Evolutionary conservation across 768 basidiomycete genomes (phyloP).

Genomic region (Scleroderma bovista): DNA sequence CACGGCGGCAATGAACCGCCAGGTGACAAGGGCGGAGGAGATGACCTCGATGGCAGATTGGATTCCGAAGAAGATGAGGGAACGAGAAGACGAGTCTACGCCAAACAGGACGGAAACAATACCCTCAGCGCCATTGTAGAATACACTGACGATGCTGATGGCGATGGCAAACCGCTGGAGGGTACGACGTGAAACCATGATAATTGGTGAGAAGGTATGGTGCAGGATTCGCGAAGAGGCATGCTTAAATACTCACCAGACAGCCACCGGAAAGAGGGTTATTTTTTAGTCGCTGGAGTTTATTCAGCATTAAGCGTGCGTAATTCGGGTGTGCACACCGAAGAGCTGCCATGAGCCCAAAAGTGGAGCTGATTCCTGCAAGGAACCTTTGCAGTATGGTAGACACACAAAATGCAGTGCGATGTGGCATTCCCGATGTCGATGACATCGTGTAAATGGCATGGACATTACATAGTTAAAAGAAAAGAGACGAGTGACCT

Average conservation of each 20-base stretch:
- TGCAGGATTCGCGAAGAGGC: neutral
- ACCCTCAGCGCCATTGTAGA: constrained; percentile 38
- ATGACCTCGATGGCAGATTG: constrained; percentile 44
- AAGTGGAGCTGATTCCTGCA: no score
- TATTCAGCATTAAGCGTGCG: no score
- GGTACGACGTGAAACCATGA: constrained; percentile 26
- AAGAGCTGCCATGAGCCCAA: constrained; percentile 11
- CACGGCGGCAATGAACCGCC: constrained; percentile 35
- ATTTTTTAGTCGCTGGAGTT: no score
- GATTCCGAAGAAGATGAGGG: constrained; percentile 45
- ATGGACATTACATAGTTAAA: no score
- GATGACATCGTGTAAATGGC: no score
- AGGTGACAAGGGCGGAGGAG: constrained; percentile 39
- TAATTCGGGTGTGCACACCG: no score
- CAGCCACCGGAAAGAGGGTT: neutral
- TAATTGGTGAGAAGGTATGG: neutral
- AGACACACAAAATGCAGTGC: no score
- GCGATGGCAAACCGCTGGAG: constrained; percentile 33
- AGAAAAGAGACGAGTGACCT: no score
- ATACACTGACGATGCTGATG: constrained; percentile 34
- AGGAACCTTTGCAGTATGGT: no score
- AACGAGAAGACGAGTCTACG: constrained; percentile 37
- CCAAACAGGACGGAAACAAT: constrained; percentile 41
- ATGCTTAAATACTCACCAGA: neutral
- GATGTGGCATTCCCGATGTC: no score